phyloP scores from a whole-genome alignment of 371 early-diverging fungal genomes.

The Mortierella polycephala region DNA sequence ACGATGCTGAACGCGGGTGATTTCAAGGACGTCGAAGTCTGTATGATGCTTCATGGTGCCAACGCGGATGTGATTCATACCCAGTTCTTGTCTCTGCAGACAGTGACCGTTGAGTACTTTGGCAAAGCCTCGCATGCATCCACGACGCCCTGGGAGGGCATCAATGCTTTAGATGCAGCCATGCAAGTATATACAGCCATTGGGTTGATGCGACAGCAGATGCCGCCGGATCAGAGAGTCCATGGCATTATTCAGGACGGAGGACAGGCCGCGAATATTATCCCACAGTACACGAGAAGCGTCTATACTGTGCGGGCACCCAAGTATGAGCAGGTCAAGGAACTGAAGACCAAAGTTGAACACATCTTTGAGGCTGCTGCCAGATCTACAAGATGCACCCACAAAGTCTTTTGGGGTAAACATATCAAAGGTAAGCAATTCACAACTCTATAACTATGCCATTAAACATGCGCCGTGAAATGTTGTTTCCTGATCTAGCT shows the following conservation, averaged over 20 bases:
- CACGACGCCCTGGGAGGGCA: conserved; percentile 76
- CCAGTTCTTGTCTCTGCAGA: conserved; percentile 57
- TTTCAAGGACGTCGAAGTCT: conserved; percentile 71
- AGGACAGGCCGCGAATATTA: conserved; percentile 60
- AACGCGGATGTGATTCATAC: conserved; percentile 48
- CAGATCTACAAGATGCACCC: conserved; percentile 64
- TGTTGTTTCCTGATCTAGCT: too few species aligned
- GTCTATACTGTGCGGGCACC: conserved; percentile 61
- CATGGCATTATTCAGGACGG: conserved; percentile 72
- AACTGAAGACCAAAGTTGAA: conserved; percentile 54
- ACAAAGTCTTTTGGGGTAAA: conserved; percentile 55
- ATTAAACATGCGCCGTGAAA: too few species aligned
- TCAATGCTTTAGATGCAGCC: conserved; percentile 81
- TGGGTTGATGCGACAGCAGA: conserved; percentile 77
- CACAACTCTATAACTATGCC: too few species aligned
- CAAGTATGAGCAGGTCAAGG: conserved; percentile 51
- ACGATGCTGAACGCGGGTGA: conserved; percentile 69
- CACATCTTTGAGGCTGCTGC: conserved; percentile 62
- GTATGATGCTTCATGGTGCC: conserved; percentile 85
- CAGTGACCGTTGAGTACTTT: conserved; percentile 68
- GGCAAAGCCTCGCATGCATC: conserved; percentile 76
- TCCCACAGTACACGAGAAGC: conserved; percentile 58
- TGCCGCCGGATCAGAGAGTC: conserved; percentile 64
- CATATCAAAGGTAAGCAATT: conserved; percentile 36
- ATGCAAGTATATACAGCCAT: conserved; percentile 68